Conservation (phyloP, 2,329 filamentous ascomycete genomes). For the Stenocarpella maydis region DNA sequence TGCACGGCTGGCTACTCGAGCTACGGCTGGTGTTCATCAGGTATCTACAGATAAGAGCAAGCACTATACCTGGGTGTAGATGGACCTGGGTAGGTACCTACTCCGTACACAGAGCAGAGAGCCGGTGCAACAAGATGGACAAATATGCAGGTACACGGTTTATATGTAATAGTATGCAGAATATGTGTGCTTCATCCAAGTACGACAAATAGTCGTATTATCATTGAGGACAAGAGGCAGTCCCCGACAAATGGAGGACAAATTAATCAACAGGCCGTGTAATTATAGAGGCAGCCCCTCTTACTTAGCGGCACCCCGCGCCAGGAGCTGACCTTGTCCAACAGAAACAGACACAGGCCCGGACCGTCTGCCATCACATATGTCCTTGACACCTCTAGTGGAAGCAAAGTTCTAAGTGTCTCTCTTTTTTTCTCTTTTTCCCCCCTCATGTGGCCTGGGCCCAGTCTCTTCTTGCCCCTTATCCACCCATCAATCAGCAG, state of each 20-base stretch:
- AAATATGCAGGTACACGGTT: too few relatives aligned
- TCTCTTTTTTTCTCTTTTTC: too few relatives aligned
- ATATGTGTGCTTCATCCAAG: not conserved
- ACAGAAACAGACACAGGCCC: too few relatives aligned
- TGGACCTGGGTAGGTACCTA: too few relatives aligned
- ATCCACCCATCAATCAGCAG: too few relatives aligned
- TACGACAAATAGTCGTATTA: not conserved
- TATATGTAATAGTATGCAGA: not conserved
- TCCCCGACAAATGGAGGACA: not conserved
- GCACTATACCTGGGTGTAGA: not conserved
- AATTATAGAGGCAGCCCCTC: constrained; percentile 19
- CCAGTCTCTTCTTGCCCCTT: not conserved
- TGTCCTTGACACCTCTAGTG: too few relatives aligned
- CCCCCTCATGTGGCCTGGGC: constrained; percentile 21
- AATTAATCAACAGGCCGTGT: too few relatives aligned
- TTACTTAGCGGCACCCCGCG: constrained; percentile 27
- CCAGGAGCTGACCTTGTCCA: constrained; percentile 14
- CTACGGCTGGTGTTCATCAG: not conserved
- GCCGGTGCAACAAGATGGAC: not conserved
- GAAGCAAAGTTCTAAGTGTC: too few relatives aligned
- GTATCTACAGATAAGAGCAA: too few relatives aligned
- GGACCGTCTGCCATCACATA: too few relatives aligned
- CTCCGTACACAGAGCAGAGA: not conserved
- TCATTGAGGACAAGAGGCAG: not conserved
- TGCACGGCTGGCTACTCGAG: constrained; percentile 15